These are phyloP conservation scores for Aspergillus sp. DNA, from an alignment of 2,329 filamentous ascomycete species.

Conservation along the genomic window DNA sequence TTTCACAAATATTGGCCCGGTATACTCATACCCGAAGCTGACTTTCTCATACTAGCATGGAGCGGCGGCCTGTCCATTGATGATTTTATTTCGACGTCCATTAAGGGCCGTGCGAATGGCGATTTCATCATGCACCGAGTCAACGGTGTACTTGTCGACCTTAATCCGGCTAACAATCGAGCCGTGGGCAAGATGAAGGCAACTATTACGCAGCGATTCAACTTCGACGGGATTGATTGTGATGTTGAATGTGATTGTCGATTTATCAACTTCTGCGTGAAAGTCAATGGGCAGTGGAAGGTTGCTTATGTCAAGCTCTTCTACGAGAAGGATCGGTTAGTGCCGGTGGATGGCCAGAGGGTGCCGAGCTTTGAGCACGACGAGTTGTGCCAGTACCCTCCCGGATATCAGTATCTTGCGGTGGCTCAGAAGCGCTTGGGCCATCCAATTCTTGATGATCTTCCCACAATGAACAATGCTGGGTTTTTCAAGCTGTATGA, in stretches of 20 bases:
- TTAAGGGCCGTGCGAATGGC: neutral
- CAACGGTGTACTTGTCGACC: neutral
- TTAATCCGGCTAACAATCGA: neutral
- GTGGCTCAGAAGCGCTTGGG: neutral
- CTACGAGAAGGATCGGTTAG: neutral
- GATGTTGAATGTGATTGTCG: neutral
- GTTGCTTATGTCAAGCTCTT: neutral
- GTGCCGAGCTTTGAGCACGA: neutral
- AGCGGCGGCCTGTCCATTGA: neutral
- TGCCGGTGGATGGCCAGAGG: neutral
- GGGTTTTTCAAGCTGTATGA: neutral
- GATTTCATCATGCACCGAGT: slow-evolving; percentile 1
- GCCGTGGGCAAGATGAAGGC: neutral
- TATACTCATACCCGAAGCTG: no score
- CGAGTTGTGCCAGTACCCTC: neutral
- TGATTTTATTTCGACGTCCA: neutral
- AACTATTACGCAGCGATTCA: neutral
- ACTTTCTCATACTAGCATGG: neutral
- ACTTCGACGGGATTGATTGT: neutral
- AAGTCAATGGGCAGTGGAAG: neutral
- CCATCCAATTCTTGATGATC: neutral
- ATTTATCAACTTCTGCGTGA: neutral
- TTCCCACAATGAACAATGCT: neutral
- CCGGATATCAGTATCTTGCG: neutral
- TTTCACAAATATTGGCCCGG: slow-evolving; percentile 50